Evolutionary conservation across 2,329 filamentous ascomycete species (phyloP).

Genomic region (Simplicillium sp.): DNA sequence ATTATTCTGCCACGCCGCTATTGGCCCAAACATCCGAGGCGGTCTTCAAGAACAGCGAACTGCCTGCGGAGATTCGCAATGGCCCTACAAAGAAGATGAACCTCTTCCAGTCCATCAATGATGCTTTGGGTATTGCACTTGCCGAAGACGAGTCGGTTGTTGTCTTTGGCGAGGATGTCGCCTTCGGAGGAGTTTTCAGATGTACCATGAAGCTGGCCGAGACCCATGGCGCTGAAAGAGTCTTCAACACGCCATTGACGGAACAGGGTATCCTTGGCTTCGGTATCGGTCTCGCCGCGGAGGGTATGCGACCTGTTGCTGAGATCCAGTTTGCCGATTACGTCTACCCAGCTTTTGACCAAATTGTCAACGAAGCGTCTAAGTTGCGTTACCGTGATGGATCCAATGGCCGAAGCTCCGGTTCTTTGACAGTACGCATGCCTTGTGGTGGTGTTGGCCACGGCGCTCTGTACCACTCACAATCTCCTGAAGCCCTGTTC

Average conservation of each 20-base stretch:
- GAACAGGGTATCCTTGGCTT: constrained; percentile 95
- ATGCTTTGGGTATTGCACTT: constrained; percentile 74
- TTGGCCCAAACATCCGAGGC: constrained; percentile 71
- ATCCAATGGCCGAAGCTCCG: constrained; percentile 47
- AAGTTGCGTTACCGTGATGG: constrained; percentile 77
- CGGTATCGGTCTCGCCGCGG: constrained; percentile 78
- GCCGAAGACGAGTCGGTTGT: constrained; percentile 77
- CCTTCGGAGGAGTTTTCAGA: constrained; percentile 92
- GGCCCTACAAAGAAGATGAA: constrained; percentile 80
- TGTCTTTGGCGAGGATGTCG: constrained; percentile 93
- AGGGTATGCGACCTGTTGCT: constrained; percentile 86
- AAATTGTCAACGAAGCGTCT: constrained; percentile 87
- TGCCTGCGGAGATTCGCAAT: constrained; percentile 55
- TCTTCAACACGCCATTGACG: constrained; percentile 92
- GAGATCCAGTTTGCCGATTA: constrained; percentile 97
- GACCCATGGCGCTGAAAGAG: constrained; percentile 76
- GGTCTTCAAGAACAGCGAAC: constrained; percentile 61
- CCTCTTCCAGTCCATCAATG: constrained; percentile 88
- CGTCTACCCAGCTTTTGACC: constrained; percentile 85
- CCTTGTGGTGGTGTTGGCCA: constrained; percentile 84
- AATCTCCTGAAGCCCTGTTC: constrained; percentile 82
- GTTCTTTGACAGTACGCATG: constrained; percentile 82
- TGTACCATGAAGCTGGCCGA: constrained; percentile 87
- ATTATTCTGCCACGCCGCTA: constrained; percentile 75
- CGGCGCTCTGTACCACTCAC: constrained; percentile 79